Evolutionary conservation across 495 filamentous ascomycete species (phyloP).

Genomic region (Podospora pseudocomata): DNA sequence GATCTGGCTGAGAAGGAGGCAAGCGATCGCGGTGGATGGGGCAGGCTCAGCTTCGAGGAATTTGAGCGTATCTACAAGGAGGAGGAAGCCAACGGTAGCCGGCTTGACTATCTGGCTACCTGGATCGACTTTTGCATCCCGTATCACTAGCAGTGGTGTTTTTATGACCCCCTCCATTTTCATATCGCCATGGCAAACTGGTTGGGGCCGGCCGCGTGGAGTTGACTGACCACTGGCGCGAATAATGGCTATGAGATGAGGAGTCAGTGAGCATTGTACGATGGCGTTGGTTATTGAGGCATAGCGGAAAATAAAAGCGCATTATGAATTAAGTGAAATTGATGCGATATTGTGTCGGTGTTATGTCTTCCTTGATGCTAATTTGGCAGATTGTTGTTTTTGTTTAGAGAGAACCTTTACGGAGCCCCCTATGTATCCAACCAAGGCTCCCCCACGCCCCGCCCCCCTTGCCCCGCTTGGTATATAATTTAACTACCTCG

Average conservation of each 20-base stretch:
- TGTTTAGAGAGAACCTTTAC: no score
- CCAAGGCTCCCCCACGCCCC: no score
- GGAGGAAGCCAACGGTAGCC: constrained; percentile 49
- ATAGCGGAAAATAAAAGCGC: neutral
- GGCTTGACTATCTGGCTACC: constrained; percentile 70
- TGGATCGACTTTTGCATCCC: constrained; percentile 81
- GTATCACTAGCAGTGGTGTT: constrained; percentile 26
- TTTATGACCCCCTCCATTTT: neutral
- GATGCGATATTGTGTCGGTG: neutral
- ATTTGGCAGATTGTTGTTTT: no score
- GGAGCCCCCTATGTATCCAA: no score
- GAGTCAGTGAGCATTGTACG: neutral
- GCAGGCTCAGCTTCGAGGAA: constrained; percentile 65
- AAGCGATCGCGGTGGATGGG: constrained; percentile 65
- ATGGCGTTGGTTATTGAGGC: neutral
- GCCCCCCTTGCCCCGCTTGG: no score
- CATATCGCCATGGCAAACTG: neutral
- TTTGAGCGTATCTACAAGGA: constrained; percentile 68
- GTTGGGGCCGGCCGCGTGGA: no score
- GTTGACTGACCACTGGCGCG: neutral
- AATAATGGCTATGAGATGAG: neutral
- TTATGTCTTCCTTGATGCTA: no score
- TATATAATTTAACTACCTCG: no score
- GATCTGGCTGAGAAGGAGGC: constrained; percentile 63
- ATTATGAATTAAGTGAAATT: neutral